Percentiles rank a stretch among this genome's conserved stretches.
Conservation (phyloP, 345 rosid genomes). For the Hypericum perforatum region DNA sequence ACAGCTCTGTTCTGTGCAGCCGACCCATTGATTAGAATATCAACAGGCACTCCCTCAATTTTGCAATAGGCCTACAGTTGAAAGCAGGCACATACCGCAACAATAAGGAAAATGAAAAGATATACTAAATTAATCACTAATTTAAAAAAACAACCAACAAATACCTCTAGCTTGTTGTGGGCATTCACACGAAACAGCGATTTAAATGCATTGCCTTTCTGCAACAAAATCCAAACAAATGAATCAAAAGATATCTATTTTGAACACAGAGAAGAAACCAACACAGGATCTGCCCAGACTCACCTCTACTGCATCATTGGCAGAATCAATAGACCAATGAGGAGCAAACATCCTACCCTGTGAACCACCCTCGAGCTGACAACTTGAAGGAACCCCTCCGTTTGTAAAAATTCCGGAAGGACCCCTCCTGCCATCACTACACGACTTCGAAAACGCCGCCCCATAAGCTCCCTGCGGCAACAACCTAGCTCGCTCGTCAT, state of each 20-base stretch:
- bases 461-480: conserved; percentile 24
- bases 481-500: conserved; percentile 10
- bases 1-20: conserved; percentile 85
- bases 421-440: conserved; percentile 28
- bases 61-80: conserved; percentile 77
- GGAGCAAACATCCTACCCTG: conserved; percentile 35
- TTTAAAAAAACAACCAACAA: not conserved
- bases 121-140: not conserved
- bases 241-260: conserved; percentile 4
- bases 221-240: conserved; percentile 10
- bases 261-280: conserved; percentile 1
- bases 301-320: conserved; percentile 63
- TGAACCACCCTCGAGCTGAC: conserved; percentile 21
- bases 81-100: not conserved
- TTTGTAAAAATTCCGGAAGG: conserved; percentile 19
- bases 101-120: not conserved
- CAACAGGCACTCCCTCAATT: conserved; percentile 75
- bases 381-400: conserved; percentile 20
- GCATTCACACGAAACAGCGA: conserved; percentile 72
- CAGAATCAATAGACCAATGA: conserved; percentile 52
- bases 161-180: conserved; percentile 71
- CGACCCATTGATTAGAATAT: conserved; percentile 63
- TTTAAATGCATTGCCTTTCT: conserved; percentile 72
- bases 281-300: conserved; percentile 10
- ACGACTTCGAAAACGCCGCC: conserved; percentile 30